A percentile compares a stretch with the other conserved stretches of the same genome.
phyloP scores from a whole-genome alignment of 2,329 filamentous ascomycete genomes.

The Trichoderma arundinaceum region DNA sequence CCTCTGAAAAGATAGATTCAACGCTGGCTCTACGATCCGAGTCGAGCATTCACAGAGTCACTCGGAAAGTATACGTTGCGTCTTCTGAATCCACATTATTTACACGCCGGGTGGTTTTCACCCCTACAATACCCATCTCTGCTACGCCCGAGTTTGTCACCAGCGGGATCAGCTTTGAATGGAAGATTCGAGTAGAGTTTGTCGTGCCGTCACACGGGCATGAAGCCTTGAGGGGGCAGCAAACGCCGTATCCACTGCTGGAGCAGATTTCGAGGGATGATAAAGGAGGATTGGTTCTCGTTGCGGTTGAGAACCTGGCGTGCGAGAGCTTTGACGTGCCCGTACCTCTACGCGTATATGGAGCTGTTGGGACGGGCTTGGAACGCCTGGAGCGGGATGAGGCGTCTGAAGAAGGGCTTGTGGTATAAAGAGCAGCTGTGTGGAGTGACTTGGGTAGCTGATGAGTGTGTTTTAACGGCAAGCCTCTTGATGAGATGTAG shows the following conservation, averaged over 20 bases:
- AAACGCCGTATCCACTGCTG: slow-evolving; percentile 59
- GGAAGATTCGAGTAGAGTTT: slow-evolving; percentile 91
- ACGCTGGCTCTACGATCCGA: slow-evolving; percentile 82
- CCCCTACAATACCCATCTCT: slow-evolving; percentile 77
- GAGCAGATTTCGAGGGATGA: slow-evolving; percentile 83
- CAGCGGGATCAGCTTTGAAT: slow-evolving; percentile 83
- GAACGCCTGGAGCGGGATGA: slow-evolving; percentile 63
- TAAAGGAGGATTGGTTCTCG: slow-evolving; percentile 72
- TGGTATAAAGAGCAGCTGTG: slow-evolving; percentile 41
- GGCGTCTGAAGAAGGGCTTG: slow-evolving; percentile 54
- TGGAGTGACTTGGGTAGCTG: neutral
- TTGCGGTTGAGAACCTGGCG: slow-evolving; percentile 76
- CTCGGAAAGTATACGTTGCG: slow-evolving; percentile 78
- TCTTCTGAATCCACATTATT: slow-evolving; percentile 84
- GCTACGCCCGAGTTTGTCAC: slow-evolving; percentile 94
- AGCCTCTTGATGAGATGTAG: slow-evolving; percentile 6
- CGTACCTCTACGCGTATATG: slow-evolving; percentile 83
- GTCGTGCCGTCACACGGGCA: slow-evolving; percentile 69
- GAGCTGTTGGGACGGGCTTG: slow-evolving; percentile 62
- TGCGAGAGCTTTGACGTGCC: slow-evolving; percentile 92
- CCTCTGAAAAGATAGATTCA: slow-evolving; percentile 80
- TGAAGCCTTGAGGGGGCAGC: slow-evolving; percentile 35
- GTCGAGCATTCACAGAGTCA: slow-evolving; percentile 84
- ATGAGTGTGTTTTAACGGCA: neutral
- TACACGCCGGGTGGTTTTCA: slow-evolving; percentile 78